These are phyloP conservation scores for Gremmenia infestans DNA, from an alignment of 2,329 filamentous ascomycete genomes.

Conservation along the genomic window DNA sequence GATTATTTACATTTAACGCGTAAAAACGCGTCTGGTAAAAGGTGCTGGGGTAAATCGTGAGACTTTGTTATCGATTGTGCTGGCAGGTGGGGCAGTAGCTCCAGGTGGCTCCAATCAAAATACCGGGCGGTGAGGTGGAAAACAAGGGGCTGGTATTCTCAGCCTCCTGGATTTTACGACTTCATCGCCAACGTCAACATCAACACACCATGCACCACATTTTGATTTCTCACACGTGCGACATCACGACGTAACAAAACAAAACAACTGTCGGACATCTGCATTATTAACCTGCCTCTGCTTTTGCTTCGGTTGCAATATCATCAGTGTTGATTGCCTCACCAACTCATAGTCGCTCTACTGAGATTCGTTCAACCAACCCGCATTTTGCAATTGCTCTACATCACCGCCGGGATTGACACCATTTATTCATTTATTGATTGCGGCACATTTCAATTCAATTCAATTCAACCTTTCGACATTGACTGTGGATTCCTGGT, in stretches of 20 bases:
- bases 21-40: constrained; percentile 13
- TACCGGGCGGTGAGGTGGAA: neutral
- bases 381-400: too few species aligned
- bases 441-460: neutral
- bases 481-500: neutral
- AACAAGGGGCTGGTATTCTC: constrained; percentile 10
- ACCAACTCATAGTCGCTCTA: too few species aligned
- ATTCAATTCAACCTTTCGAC: too few species aligned
- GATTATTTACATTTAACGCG: constrained; percentile 12
- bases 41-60: neutral
- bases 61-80: neutral
- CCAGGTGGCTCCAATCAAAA: neutral
- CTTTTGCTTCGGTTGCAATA: neutral
- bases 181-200: neutral
- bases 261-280: neutral
- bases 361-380: too few species aligned
- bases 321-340: neutral
- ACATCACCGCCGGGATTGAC: too few species aligned
- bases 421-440: neutral
- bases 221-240: neutral
- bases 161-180: constrained; percentile 12
- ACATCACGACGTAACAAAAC: neutral
- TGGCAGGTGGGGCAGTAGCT: neutral
- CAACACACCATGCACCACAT: neutral
- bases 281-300: neutral